Evolutionary conservation across 2,329 filamentous ascomycete genomes (phyloP), one percentile per base, ranked within the genome.

Genomic region (Pestalotiopsis sp.): DNA sequence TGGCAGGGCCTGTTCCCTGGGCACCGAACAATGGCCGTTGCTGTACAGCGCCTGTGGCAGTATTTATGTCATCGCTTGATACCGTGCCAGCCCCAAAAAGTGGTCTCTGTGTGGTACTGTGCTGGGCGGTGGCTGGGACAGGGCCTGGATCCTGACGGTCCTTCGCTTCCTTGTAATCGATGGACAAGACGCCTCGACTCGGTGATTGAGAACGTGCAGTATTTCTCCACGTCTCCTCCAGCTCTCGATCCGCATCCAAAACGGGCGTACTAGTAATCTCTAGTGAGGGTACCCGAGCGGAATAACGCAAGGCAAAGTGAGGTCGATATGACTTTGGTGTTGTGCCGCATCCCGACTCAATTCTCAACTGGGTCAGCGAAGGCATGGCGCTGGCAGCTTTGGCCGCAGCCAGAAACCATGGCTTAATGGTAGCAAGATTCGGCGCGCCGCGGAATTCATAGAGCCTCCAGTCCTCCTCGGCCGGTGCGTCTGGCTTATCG

Each of bases 401-500:
- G 4, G 59, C 59, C 17, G 27, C 59, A 61, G 59, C 59, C 13
- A 61, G 17, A 38, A 61, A 39, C 59, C 59, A 31, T 61, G 59
- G 59, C 59, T 61, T 61, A 4, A 61, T 39, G 27, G 17, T 38
- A 17, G 59, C 11, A 9, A 61, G 6, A 61, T 38, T 61, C 1
- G 59, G 59, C 14, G 59, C 23, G 14, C 59, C 59, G 23, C 59
- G 31, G 17, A 61, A 61, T 39, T 61, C 59, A 20, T 61, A 61
- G 11, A 61, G 59, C 59, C 59, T 61, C 59, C 59, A 61, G 59
- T 61, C 59, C 27, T 61, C 59, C 31, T 61, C 59, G 14, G 59
- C 59, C 27, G 59, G 59, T 61, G 59, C 31, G 31, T 61, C 59
- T 61, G 59, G 59, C 59, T 61, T 61, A 2, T 31, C 23, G 25